A percentile compares a stretch with the other conserved stretches of the same genome.
phyloP scores from a whole-genome alignment of 805 yeast species.

The Candida yuanshanica region DNA sequence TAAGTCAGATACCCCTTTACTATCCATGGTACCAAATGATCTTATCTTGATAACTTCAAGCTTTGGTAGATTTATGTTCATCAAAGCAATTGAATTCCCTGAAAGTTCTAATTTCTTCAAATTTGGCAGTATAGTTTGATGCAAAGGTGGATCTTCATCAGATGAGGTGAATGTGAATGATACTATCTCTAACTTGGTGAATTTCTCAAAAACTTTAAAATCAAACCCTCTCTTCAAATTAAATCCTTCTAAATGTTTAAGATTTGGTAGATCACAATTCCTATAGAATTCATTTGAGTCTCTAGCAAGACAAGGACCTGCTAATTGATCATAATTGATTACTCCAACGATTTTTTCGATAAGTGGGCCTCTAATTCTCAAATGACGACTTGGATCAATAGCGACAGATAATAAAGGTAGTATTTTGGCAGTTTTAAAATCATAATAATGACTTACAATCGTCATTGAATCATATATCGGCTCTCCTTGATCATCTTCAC shows the following conservation, averaged over 20 bases:
- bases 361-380: not conserved
- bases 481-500: not conserved
- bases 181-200: not conserved
- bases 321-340: conserved; percentile 2
- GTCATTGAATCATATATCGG: not conserved
- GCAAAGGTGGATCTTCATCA: not conserved
- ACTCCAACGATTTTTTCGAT: conserved; percentile 1
- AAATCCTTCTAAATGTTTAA: not conserved
- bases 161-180: not conserved
- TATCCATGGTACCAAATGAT: not conserved
- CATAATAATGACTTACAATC: conserved; percentile 1
- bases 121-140: not conserved
- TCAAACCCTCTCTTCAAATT: conserved; percentile 1
- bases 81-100: conserved; percentile 1
- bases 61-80: conserved; percentile 2
- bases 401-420: conserved; percentile 2
- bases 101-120: not conserved
- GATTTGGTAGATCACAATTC: not conserved
- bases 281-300: not conserved
- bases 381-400: not conserved
- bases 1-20: not conserved
- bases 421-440: not conserved
- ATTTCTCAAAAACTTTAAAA: conserved; percentile 1
- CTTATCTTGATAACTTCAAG: not conserved
- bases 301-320: not conserved